These are phyloP conservation scores for Chytriomyces confervae DNA, from an alignment of 192 early-diverging fungal species.

Conservation along the genomic window DNA sequence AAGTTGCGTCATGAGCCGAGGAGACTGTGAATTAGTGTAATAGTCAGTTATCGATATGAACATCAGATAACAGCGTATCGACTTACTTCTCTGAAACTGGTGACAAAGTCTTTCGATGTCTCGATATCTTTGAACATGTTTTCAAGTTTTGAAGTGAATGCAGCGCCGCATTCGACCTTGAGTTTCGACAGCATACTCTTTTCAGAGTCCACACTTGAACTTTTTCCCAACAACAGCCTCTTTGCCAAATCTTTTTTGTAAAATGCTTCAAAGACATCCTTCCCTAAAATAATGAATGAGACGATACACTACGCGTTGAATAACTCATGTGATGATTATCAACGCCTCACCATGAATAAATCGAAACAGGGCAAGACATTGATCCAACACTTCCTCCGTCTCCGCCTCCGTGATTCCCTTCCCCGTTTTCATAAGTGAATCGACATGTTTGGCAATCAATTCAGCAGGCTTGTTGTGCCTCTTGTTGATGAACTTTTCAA, in stretches of 20 bases:
- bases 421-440: slow-evolving; percentile 85
- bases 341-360: slow-evolving; percentile 65
- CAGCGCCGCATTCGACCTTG: slow-evolving; percentile 87
- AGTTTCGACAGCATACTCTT: slow-evolving; percentile 84
- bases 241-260: slow-evolving; percentile 94
- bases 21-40: slow-evolving; percentile 17
- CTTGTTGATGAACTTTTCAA: slow-evolving; percentile 85
- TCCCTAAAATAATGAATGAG: slow-evolving; percentile 56
- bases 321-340: neutral
- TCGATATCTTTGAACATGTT: slow-evolving; percentile 98
- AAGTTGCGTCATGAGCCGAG: slow-evolving; percentile 36
- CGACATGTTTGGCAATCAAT: slow-evolving; percentile 90
- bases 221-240: slow-evolving; percentile 79
- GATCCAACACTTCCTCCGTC: slow-evolving; percentile 69
- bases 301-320: neutral
- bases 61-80: no score
- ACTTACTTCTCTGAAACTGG: slow-evolving; percentile 49
- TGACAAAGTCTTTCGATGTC: slow-evolving; percentile 76
- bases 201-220: slow-evolving; percentile 85
- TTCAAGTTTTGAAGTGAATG: slow-evolving; percentile 91
- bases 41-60: no score
- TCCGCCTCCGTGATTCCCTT: slow-evolving; percentile 71
- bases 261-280: slow-evolving; percentile 97
- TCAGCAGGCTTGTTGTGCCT: slow-evolving; percentile 84
- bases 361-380: slow-evolving; percentile 85